Evolutionary conservation across 139 green algal species (phyloP), one percentile per base, ranked within the genome.

Genomic region (Penium margaritaceum): DNA sequence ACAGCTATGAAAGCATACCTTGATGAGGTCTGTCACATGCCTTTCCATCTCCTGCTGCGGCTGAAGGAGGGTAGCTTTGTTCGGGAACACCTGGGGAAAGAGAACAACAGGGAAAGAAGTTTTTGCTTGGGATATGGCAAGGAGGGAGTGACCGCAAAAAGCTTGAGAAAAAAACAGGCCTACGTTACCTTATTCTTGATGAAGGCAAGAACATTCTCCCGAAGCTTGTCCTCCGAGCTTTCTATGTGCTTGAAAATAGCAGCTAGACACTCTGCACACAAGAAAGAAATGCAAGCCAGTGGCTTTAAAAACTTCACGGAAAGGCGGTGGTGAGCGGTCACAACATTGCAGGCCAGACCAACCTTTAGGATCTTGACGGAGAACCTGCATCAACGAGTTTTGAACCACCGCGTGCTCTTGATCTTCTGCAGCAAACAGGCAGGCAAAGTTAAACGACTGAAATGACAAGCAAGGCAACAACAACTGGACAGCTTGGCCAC

Each of bases 241-340:
- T 77, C 34, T 30, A 83, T 66, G 58, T 83, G 70, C 30, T 78
- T 74, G 53, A 83, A 83, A 21, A 83, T 38, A 12, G 70, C 65
- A 6, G 35, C 27, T 30, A 83, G 53, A 29, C 69, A 57, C 34
- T 32, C 73, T 74, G 61, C 37, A 58, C 27, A 24, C n/a, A n/a
- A n/a, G n/a, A n/a, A n/a, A n/a, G n/a, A n/a, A n/a, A n/a, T n/a
- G n/a, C n/a, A n/a, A n/a, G n/a, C n/a, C n/a, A n/a, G n/a, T n/a
- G n/a, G n/a, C n/a, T n/a, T n/a, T n/a, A n/a, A n/a, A n/a, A n/a
- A n/a, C n/a, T n/a, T n/a, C n/a, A n/a, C n/a, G n/a, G n/a, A n/a
- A n/a, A n/a, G n/a, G n/a, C n/a, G n/a, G n/a, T n/a, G n/a, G n/a
- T n/a, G n/a, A n/a, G n/a, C n/a, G n/a, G n/a, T n/a, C n/a, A n/a